Base-by-base conservation (phyloP, 2,329 filamentous ascomycete species). In the Incumbomyces delicatus region DNA sequence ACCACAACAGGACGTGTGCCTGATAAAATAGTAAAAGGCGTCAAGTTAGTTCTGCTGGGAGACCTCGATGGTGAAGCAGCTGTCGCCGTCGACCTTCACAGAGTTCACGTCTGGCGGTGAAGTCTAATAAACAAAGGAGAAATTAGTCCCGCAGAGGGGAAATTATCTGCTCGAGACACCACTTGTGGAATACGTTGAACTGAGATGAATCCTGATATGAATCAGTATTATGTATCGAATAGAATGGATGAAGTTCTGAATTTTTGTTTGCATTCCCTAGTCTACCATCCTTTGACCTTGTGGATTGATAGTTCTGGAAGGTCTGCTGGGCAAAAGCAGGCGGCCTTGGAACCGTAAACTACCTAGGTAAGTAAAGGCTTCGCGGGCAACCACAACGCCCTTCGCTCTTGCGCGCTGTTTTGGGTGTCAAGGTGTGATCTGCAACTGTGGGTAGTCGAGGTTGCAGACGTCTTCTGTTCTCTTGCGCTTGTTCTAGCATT, bases 251-350 rank as follows among this genome's bases (percentile, higher is more conserved):
- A 35, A 35, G 16, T 12, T 17, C 11, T 17, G 12, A 17, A 6
- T 17, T n/a, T 4, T n/a, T 76, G 71, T 76, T 64, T 66, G 72
- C 72, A 57, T 68, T 71, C 72, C 70, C 73, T 76, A 77, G 74
- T 76, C 74, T 69, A 66, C 64, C 66, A 64, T 65, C 67, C 69
- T 64, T 72, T 63, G 63, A 62, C 48, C 72, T 75, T 60, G 53
- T 50, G 63, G 64, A 59, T 65, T 58, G 61, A 66, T 69, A 75
- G 73, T 66, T 76, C 74, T 74, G 73, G 74, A 58, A 65, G 22
- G 65, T 71, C 57, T 39, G 53, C 49, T 44, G 17, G 16, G 31
- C 34, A 46, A 41, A 17, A 18, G 37, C 22, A 45, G 31, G 22
- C 18, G 14, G 10, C 34, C 39, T 33, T 42, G 44, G 49, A 48